Evolutionary conservation across 2,329 filamentous ascomycete genomes (phyloP).

Genomic region (Alternaria arbusti): DNA sequence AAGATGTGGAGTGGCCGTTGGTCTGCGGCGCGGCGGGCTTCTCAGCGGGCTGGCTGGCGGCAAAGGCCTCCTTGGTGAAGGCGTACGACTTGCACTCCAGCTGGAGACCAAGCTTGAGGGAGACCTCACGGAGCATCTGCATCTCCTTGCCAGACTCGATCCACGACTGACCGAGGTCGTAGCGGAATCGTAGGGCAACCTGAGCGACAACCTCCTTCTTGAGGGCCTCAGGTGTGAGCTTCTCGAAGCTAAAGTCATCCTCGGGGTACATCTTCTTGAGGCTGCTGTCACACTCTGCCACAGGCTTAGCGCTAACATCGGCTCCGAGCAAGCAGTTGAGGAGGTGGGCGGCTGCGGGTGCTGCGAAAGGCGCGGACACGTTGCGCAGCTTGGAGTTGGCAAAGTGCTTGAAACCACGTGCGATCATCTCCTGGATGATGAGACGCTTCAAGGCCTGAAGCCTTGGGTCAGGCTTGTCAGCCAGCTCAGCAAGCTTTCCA

Average conservation of each 20-base stretch:
- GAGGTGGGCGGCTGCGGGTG: constrained; percentile 81
- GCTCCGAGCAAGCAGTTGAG: constrained; percentile 90
- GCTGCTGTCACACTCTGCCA: constrained; percentile 75
- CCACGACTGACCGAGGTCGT: constrained; percentile 73
- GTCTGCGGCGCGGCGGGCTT: constrained; percentile 32
- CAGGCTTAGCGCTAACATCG: constrained; percentile 76
- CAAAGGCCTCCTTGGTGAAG: constrained; percentile 59
- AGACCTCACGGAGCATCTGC: constrained; percentile 88
- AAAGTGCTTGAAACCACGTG: constrained; percentile 95
- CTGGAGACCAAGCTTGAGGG: constrained; percentile 88
- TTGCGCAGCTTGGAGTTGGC: constrained; percentile 79
- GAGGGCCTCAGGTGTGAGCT: constrained; percentile 76
- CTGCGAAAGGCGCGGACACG: constrained; percentile 79
- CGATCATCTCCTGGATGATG: constrained; percentile 88
- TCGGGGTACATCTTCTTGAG: constrained; percentile 80
- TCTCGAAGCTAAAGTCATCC: constrained; percentile 80
- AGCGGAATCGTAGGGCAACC: constrained; percentile 76
- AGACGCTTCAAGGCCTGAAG: constrained; percentile 79
- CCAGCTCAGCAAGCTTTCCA: constrained; percentile 78
- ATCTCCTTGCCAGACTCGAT: constrained; percentile 70
- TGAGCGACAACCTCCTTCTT: constrained; percentile 74
- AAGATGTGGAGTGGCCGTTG: constrained; percentile 48
- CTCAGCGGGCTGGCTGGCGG: constrained; percentile 24
- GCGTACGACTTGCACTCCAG: constrained; percentile 78
- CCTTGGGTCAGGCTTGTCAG: constrained; percentile 65